phyloP scores from a whole-genome alignment of 2,329 filamentous ascomycete species.

The Aspergillus jensenii region DNA sequence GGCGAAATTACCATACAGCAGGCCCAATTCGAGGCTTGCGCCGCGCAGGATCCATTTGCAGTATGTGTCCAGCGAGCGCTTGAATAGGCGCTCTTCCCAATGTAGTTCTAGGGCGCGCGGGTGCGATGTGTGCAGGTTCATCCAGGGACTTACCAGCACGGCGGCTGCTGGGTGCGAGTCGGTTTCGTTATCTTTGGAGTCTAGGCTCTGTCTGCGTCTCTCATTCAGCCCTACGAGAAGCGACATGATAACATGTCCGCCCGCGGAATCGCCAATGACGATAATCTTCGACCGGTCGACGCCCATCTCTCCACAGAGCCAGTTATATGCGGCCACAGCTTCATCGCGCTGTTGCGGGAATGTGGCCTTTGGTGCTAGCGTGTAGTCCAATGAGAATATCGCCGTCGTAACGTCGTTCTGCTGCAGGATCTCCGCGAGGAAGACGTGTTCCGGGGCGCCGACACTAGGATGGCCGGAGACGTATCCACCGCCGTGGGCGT shows the following conservation, averaged over 20 bases:
- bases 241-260: conserved; percentile 12
- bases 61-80: conserved; percentile 11
- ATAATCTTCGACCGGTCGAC: conserved; percentile 9
- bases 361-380: conserved; percentile 68
- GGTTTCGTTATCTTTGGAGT: not conserved
- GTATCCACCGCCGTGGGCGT: conserved; percentile 24
- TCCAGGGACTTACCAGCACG: conserved; percentile 16
- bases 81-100: conserved; percentile 18
- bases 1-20: conserved; percentile 13
- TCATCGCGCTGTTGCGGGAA: conserved; percentile 75
- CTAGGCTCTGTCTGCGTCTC: not conserved
- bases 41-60: conserved; percentile 7
- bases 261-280: conserved; percentile 17
- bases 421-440: conserved; percentile 19
- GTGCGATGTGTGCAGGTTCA: conserved; percentile 15
- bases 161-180: conserved; percentile 1
- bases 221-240: conserved; percentile 8
- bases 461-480: conserved; percentile 17
- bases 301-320: conserved; percentile 5
- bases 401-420: conserved; percentile 59
- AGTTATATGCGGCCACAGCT: conserved; percentile 65
- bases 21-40: not conserved
- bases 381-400: conserved; percentile 80
- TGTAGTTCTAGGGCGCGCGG: conserved; percentile 6
- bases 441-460: conserved; percentile 17